Evolutionary conservation across 192 early-diverging fungal species (phyloP), one percentile per base, ranked within the genome.

Genomic region (Coemansia sp.): DNA sequence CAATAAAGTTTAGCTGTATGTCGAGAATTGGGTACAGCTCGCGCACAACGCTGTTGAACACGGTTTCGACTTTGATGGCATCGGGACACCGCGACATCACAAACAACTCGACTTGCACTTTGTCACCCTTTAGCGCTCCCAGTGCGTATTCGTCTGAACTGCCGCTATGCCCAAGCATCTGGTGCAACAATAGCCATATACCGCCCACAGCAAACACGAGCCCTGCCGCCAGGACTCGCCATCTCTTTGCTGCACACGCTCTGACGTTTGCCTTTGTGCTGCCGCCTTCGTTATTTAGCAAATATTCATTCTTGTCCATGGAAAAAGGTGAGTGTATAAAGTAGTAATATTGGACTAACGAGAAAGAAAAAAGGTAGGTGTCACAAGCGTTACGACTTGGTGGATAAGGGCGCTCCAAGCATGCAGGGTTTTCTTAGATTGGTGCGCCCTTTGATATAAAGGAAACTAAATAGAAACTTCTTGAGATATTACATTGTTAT

Each of bases 11-110:
- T 6, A 75, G 73, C 43, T 69, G 63, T 4, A 85, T 32, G 29
- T 68, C 71, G 48, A 83, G 69, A 22, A 87, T 87, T 12, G 77
- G 52, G 23, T 76, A 54, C 12, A 84, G 83, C 48, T 66, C 57
- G 0, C 53, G 64, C 2, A 85, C 67, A 0, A 79, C 76, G 8
- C 35, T 39, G 14, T 60, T 35, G 47, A 79, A 65, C 27, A 66
- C 68, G 0, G 70, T 47, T 62, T 90, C 89, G 23, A 87, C 85
- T 23, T 72, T 65, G 15, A 83, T 60, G 4, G 84, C 85, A 57
- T 87, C 88, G 0, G 89, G 89, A 50, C 89, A 91, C 24, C 87
- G 81, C 19, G 86, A 87, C 89, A 91, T 91, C 17, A 91, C 89
- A 62, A 89, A 89, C 50, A 91, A 72, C 54, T 87, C 86, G 2